Conservation (phyloP, 2,329 filamentous ascomycete species). For the Cladosporium sp. region DNA sequence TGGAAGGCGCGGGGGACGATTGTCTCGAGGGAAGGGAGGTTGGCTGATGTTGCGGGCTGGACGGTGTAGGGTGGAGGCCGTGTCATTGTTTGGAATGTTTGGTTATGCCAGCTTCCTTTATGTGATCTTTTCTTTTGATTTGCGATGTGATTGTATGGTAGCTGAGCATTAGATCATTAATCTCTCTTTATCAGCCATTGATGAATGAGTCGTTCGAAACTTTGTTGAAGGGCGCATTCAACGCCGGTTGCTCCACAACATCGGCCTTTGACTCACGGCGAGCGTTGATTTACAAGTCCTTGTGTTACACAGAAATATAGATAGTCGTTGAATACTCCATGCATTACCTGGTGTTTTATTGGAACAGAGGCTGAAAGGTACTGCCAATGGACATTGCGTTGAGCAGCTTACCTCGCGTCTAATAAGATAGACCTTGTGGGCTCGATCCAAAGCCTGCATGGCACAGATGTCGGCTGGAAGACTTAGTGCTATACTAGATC, state of each 20-base stretch:
- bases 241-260: neutral
- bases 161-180: neutral
- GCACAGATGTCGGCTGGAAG: no score
- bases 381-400: no score
- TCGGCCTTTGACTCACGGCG: no score
- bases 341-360: no score
- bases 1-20: constrained; percentile 25
- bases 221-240: neutral
- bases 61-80: neutral
- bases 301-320: no score
- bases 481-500: no score
- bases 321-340: no score
- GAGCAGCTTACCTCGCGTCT: no score
- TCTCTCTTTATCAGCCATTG: neutral
- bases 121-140: neutral
- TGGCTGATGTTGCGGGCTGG: neutral
- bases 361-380: no score
- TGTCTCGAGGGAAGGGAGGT: constrained; percentile 20
- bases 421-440: no score
- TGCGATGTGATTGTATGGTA: neutral
- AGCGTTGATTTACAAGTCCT: no score
- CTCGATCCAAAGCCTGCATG: no score
- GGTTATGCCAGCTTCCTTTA: neutral
- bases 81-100: neutral
- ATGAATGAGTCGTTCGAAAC: neutral